These are phyloP conservation scores for Blepharisma japonicum DNA, from an alignment of 73 alveolate genomes.

Conservation along the genomic window DNA sequence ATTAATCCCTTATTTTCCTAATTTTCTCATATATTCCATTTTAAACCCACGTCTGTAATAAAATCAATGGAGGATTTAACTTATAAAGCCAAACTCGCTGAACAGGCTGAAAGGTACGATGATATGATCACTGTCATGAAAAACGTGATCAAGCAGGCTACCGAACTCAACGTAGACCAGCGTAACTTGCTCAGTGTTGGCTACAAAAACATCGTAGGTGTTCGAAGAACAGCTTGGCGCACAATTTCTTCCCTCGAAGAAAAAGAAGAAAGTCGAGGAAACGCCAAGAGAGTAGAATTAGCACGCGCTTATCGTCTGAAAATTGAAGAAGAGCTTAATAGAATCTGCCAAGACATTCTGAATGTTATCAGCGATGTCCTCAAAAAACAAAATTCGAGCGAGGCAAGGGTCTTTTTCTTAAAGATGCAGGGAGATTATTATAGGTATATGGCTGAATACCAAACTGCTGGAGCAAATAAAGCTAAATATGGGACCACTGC, in stretches of 20 bases:
- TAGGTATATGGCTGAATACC: conserved; percentile 91
- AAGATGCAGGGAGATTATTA: conserved; percentile 96
- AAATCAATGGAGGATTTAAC: conserved; percentile 42
- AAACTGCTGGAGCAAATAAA: conserved; percentile 75
- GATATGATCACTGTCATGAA: conserved; percentile 69
- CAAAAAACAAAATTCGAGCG: conserved; percentile 68
- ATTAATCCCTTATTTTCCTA: too few species aligned
- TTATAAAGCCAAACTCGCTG: conserved; percentile 71
- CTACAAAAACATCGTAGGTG: conserved; percentile 60
- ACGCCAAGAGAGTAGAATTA: conserved; percentile 31
- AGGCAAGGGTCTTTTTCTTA: conserved; percentile 84
- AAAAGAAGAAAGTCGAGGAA: conserved; percentile 43
- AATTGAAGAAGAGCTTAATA: conserved; percentile 79
- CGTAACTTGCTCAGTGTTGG: conserved; percentile 71
- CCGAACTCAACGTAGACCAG: conserved; percentile 65
- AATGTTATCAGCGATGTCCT: conserved; percentile 59
- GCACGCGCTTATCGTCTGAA: conserved; percentile 33
- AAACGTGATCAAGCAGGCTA: conserved; percentile 56
- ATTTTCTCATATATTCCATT: too few species aligned
- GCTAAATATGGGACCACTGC: conserved; percentile 54
- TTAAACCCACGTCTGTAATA: too few species aligned
- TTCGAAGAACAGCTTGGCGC: conserved; percentile 61
- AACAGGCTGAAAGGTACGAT: conserved; percentile 73
- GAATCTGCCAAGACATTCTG: conserved; percentile 73
- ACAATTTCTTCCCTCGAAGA: conserved; percentile 74